Percentiles rank a stretch among this genome's conserved stretches.
Conservation (phyloP, 768 basidiomycete genomes). For the Podaxis mareebaensis region DNA sequence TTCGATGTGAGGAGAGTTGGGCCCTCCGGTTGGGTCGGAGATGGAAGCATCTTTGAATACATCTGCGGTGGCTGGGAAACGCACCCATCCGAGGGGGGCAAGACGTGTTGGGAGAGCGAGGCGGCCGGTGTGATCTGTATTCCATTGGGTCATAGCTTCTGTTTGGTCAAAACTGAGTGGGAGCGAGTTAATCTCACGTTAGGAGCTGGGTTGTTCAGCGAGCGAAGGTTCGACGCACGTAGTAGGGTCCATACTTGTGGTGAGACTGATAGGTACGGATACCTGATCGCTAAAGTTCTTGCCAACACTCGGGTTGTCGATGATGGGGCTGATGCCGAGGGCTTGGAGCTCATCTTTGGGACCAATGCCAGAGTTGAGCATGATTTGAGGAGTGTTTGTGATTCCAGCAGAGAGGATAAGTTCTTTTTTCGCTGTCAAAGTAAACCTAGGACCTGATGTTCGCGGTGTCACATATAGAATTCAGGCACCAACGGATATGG, state of each 20-base stretch:
- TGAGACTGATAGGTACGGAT: not conserved
- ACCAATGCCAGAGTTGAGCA: slow-evolving; percentile 25
- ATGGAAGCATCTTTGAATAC: slow-evolving; percentile 7
- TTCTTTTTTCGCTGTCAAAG: slow-evolving; percentile 19
- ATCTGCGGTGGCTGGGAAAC: slow-evolving; percentile 11
- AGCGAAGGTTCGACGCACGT: not conserved
- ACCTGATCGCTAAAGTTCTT: slow-evolving; percentile 21
- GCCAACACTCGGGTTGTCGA: slow-evolving; percentile 22
- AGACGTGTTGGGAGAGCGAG: not conserved
- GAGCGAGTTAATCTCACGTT: too few relatives aligned
- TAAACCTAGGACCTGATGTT: not conserved
- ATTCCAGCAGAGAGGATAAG: slow-evolving; percentile 22
- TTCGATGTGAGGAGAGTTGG: slow-evolving; percentile 18
- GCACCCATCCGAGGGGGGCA: slow-evolving; percentile 10
- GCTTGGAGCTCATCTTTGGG: slow-evolving; percentile 14
- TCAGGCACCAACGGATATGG: not conserved
- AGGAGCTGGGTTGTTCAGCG: too few relatives aligned
- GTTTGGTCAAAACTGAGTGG: not conserved
- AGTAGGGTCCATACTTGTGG: not conserved
- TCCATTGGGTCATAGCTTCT: slow-evolving; percentile 10
- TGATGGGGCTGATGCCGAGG: slow-evolving; percentile 14
- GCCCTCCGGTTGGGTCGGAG: slow-evolving; percentile 14
- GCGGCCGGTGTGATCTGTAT: slow-evolving; percentile 10
- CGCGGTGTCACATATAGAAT: too few relatives aligned
- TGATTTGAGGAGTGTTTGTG: slow-evolving; percentile 22